These are phyloP conservation scores for Sonneratia caseolaris DNA, from an alignment of 345 rosid species.

Conservation along the genomic window DNA sequence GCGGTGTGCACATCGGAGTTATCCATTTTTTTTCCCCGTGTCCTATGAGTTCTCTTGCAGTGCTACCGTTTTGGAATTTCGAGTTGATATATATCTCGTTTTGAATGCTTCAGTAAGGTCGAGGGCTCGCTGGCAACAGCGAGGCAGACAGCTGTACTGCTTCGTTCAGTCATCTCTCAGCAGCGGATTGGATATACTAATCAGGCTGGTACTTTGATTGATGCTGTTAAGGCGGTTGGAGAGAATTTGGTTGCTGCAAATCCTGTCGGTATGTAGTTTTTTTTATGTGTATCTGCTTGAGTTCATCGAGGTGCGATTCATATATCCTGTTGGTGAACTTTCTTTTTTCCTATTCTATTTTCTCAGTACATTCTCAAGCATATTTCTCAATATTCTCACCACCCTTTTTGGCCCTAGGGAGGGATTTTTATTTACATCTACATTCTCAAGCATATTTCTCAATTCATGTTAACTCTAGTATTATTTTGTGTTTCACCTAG, in stretches of 20 bases:
- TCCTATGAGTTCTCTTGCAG: too few relatives aligned
- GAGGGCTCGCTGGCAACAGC: slow-evolving; percentile 97
- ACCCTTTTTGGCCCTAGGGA: too few relatives aligned
- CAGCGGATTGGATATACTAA: slow-evolving; percentile 70
- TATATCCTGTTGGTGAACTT: not conserved
- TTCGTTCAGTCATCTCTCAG: slow-evolving; percentile 83
- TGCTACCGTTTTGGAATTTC: not conserved
- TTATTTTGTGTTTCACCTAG: not conserved
- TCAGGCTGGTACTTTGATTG: slow-evolving; percentile 79
- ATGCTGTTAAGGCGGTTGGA: slow-evolving; percentile 72
- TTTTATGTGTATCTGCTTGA: not conserved
- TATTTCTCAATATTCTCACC: too few relatives aligned
- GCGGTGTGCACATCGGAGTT: slow-evolving; percentile 35
- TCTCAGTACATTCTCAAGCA: not conserved
- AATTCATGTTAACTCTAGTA: not conserved
- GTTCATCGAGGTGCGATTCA: not conserved
- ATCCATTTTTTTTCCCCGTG: too few relatives aligned
- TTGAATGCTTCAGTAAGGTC: slow-evolving; percentile 46
- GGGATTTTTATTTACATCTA: not conserved
- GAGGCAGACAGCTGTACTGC: slow-evolving; percentile 67
- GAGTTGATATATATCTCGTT: not conserved
- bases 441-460: not conserved
- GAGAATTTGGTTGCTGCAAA: slow-evolving; percentile 77
- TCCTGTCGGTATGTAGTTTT: slow-evolving; percentile 60
- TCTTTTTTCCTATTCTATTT: too few relatives aligned